Evolutionary conservation across 345 rosid species (phyloP), one percentile per base, ranked within the genome.

Genomic region (Eucalyptus cloeziana): DNA sequence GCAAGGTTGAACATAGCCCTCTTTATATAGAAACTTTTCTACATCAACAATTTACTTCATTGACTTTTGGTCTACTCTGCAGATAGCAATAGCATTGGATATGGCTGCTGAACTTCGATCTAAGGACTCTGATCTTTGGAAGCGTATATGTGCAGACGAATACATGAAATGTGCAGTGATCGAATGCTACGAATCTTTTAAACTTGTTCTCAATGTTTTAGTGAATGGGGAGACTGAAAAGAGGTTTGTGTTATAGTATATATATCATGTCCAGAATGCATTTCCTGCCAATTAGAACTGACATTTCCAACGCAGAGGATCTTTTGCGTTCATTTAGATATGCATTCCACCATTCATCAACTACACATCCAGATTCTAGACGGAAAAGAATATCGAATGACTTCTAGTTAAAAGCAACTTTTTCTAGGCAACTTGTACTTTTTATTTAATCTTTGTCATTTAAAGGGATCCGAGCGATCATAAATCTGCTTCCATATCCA

Each of bases 131-230:
- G 97, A 95, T 92, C 98, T 98, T 40, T 98, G 99, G 99, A 97
- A 94, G 93, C 98, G 98, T 86, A 96, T 97, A 90, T 96, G 98
- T 88, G 96, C 96, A 12, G 99, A 97, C 90, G 99, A 97, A 86
- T 97, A 96, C 93, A 95, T 97, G 99, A 96, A 97, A 92, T 97
- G 99, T 93, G 98, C 99, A 86, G 99, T 97, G 81, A 95, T 96
- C 85, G 99, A 98, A 93, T 97, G 99, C 94, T 98, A 98, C 45
- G 99, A 96, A 90, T 96, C 99, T 86, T 93, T 98, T 88, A 98
- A 98, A 91, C 95, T 93, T 93, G 94, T 97, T 86, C 91, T 98
- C 89, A 94, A 94, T 64, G 92, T 94, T 90, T 92, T 97, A 93
- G 96, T 98, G 15, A 93, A 94, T 91, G 99, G 99, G 89, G 99